phyloP scores from a whole-genome alignment of 192 early-diverging fungal genomes.

The Backusella tuberculispora region DNA sequence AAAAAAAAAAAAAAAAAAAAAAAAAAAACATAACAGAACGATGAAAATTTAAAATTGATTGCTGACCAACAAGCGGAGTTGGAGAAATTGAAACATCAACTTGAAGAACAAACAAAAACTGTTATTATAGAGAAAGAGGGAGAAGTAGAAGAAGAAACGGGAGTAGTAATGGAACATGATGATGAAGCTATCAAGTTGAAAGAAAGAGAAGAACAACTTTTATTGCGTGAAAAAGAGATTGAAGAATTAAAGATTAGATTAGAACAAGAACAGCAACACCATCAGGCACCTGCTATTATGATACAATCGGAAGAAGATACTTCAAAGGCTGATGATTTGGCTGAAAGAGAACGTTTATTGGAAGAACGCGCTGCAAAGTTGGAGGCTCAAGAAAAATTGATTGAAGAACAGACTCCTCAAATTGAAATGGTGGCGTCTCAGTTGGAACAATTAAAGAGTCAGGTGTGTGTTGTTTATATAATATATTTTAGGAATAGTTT shows the following conservation, averaged over 20 bases:
- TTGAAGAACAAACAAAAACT: slow-evolving; percentile 7
- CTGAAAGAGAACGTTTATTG: slow-evolving; percentile 19
- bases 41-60: slow-evolving; percentile 36
- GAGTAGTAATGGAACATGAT: neutral
- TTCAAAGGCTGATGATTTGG: neutral
- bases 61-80: slow-evolving; percentile 42
- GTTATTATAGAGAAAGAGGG: neutral
- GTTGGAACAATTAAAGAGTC: slow-evolving; percentile 33
- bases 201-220: slow-evolving; percentile 26
- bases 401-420: slow-evolving; percentile 29
- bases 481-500: neutral
- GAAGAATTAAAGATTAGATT: slow-evolving; percentile 20
- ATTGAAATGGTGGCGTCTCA: slow-evolving; percentile 33
- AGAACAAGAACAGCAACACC: neutral
- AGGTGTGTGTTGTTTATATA: slow-evolving; percentile 26
- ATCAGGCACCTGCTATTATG: neutral
- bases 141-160: slow-evolving; percentile 1
- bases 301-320: neutral
- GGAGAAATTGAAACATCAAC: slow-evolving; percentile 31
- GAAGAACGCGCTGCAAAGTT: slow-evolving; percentile 26
- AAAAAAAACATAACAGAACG: slow-evolving; percentile 25
- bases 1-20: neutral
- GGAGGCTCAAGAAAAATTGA: neutral
- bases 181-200: slow-evolving; percentile 12
- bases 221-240: slow-evolving; percentile 18